phyloP scores from a whole-genome alignment of 2,329 filamentous ascomycete species.

The Ceratocystis alfenasii region DNA sequence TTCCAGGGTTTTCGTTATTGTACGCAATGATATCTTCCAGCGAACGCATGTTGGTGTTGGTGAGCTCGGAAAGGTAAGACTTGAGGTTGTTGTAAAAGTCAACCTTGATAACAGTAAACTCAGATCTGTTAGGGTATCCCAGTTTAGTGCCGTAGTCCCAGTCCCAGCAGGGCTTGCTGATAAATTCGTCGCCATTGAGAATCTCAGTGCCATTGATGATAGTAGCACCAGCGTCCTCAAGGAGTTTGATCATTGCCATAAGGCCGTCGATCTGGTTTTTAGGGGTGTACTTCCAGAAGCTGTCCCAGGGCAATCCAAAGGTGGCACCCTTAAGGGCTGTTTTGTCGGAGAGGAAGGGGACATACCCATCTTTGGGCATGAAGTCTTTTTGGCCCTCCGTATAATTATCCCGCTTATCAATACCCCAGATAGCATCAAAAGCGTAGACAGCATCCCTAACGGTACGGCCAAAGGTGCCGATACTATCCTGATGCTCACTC shows the following conservation, averaged over 20 bases:
- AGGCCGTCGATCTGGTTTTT: conserved; percentile 44
- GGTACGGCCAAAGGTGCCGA: conserved; percentile 55
- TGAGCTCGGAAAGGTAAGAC: conserved; percentile 49
- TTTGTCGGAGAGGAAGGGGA: conserved; percentile 43
- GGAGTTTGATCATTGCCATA: conserved; percentile 31
- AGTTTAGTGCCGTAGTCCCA: conserved; percentile 55
- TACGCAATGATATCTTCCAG: conserved; percentile 54
- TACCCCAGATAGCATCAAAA: conserved; percentile 56
- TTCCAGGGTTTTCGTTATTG: conserved; percentile 51
- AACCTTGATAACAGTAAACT: conserved; percentile 61
- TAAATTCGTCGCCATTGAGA: conserved; percentile 47
- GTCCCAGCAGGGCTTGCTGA: conserved; percentile 58
- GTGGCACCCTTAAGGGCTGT: conserved; percentile 45
- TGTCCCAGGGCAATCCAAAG: conserved; percentile 61
- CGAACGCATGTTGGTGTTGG: conserved; percentile 47
- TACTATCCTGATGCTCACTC: conserved; percentile 53
- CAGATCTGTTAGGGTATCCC: conserved; percentile 57
- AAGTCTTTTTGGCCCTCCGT: conserved; percentile 45
- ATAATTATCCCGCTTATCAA: conserved; percentile 53
- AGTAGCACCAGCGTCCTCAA: conserved; percentile 50
- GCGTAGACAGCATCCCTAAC: conserved; percentile 56
- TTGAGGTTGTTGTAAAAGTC: conserved; percentile 55
- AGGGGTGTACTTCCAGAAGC: conserved; percentile 54
- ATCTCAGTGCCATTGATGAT: conserved; percentile 61
- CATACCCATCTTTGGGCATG: conserved; percentile 45